Evolutionary conservation across 495 filamentous ascomycete species (phyloP), one percentile per base, ranked within the genome.

Genomic region (Hypoxylon fragiforme): DNA sequence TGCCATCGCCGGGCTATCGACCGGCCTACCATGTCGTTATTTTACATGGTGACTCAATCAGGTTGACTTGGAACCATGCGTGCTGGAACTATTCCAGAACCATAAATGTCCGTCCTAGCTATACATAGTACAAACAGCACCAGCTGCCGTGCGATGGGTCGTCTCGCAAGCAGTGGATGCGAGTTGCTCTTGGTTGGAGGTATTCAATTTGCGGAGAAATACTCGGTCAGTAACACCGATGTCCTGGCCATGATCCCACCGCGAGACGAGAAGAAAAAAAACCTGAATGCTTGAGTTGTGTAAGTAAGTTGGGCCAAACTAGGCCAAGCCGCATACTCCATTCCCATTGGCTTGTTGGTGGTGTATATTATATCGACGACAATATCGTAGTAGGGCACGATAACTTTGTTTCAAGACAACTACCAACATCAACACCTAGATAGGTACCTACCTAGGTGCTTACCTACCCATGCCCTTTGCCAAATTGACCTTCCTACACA

Each of bases 171-270:
- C 32, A 59, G 42, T 11, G 18, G 39, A 46, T 50, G 37, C 40
- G 42, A 34, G 15, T 20, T 56, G 44, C 58, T 49, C 50, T 62
- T 53, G 61, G 54, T 58, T 55, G 46, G 57, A 41, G 50, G 48
- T 64, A 44, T 50, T 64, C 31, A 54, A 62, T 37, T 56, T 64
- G 64, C 64, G 64, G 64, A 50, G 61, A 67, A 67, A 67, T 67
- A 67, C 61, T 51, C 49, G 42, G 9, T 43, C 44, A 65, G 62
- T 65, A 65, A 65, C 62, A 63, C 58, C 62, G 62, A 67, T 46
- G 47, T 58, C 44, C 56, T 63, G 62, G 58, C 38, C 14, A 34
- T 62, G 47, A 62, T 62, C 51, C 58, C 52, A 62, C 58, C 58
- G 51, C 58, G 58, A 52, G 58, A 56, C 31, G 42, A 44, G 14